Base-by-base conservation (phyloP, 2,329 filamentous ascomycete species). In the Pyricularia pennisetigena region DNA sequence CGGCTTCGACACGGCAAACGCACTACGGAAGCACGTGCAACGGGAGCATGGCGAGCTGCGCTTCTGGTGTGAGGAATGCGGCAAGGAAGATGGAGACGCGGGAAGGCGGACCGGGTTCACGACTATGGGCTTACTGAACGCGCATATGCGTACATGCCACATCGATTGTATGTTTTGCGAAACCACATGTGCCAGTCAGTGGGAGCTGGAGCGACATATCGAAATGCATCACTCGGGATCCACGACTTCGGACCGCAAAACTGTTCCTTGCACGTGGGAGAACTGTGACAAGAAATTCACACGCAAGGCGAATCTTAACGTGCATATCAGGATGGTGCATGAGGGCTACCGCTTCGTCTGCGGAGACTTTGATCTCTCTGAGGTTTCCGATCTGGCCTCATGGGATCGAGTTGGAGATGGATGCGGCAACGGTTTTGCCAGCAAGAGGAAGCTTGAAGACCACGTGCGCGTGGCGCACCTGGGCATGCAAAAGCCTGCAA, bases 391-490 rank as follows among this genome's bases (percentile, higher is more conserved):
- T 63, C 79, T 95, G 1, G 78, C 80, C 10, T 81, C 78, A 6
- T 97, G 93, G 90, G 74, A 54, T 28, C 23, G 41, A 16, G 65
- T 14, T 26, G 24, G 49, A 20, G 65, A 57, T 9, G 49, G 64
- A 75, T 98, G 94, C 74, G 91, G 90, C 2, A 86, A 88, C 70
- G 85, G 85, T 49, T 95, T 96, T 74, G 86, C 86, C 69, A 91
- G 90, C 70, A 97, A 96, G 77, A 85, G 87, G 23, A 88, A 88
- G 32, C 83, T 97, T 0, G 91, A 94, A 76, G 90, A 95, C 72
- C 94, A 98, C 75, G 84, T 97, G 63, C 88, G 92, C 24, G 93
- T 90, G 65, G 86, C 92, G 26, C 94, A 98, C 76, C 81, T 97
- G 29, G 87, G 88, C n/a, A 74, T 78, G 20, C 78, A 81, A 68